Evolutionary conservation across 805 yeast species (phyloP).

Genomic region (Kodamaea lidongshanica): DNA sequence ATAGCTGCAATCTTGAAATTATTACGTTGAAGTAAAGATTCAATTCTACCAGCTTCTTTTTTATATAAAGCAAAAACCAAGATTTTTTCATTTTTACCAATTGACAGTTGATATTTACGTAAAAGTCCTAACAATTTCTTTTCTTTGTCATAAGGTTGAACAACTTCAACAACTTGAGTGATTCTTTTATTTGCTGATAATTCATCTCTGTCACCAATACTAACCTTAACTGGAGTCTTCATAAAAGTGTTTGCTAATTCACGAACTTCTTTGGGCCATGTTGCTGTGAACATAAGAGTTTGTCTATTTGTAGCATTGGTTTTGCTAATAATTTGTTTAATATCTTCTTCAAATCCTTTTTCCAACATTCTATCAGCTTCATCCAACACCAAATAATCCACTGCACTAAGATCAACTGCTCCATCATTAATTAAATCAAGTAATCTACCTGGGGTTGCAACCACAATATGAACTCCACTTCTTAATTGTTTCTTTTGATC

Average conservation of each 20-base stretch:
- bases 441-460: constrained; percentile 98
- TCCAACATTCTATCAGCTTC: constrained; percentile 99
- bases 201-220: constrained; percentile 93
- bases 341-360: constrained; percentile 96
- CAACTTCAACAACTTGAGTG: constrained; percentile 87
- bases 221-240: constrained; percentile 79
- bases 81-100: constrained; percentile 67
- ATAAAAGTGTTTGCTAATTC: constrained; percentile 82
- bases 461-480: constrained; percentile 62
- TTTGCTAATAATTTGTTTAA: constrained; percentile 68
- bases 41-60: constrained; percentile 92
- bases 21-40: constrained; percentile 61
- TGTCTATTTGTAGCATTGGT: constrained; percentile 56
- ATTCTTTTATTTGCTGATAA: constrained; percentile 91
- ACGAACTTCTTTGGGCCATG: constrained; percentile 99
- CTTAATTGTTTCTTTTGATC: constrained; percentile 72
- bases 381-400: constrained; percentile 81
- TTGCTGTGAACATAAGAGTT: constrained; percentile 98
- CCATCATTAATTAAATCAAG: constrained; percentile 89
- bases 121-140: constrained; percentile 64
- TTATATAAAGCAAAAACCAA: constrained; percentile 91
- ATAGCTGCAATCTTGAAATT: constrained; percentile 86
- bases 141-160: constrained; percentile 73
- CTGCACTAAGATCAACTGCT: constrained; percentile 57
- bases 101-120: constrained; percentile 64